Evolutionary conservation across 352 stramenopile species (phyloP), one percentile per base, ranked within the genome.

Genomic region (Phytophthora hibernalis): DNA sequence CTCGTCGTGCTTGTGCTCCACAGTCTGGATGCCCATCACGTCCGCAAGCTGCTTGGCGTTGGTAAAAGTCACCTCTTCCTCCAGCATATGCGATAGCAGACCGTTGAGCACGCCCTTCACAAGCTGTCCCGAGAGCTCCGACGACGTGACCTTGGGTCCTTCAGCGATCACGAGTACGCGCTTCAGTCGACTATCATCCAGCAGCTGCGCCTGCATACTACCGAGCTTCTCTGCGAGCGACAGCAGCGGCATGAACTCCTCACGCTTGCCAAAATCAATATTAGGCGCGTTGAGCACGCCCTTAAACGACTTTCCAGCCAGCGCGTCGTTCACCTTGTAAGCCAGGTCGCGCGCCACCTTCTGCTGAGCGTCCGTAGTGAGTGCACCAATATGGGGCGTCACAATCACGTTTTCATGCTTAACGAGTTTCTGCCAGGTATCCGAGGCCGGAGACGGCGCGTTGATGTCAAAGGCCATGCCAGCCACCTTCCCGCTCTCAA

Each of bases 211-310:
- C 49, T 96, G 85, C 42, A 99, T 79, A 13, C 80, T 90, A 31
- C 92, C 93, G 9, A 98, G 91, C 72, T 95, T 97, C 62, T 98
- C 90, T 5, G 90, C 92, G 13, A 98, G 85, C 57, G 83, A 93
- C 4, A 98, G 65, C 61, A 96, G 95, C 31, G 91, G 85, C 61
- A 90, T 65, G 49, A 94, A 87, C 72, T 97, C 80, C 33, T 87
- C 79, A 24, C 87, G 77, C 50, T 80, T 78, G 21, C 79, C 80
- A 56, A 97, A 95, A 61, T 97, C 92, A 33, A 98, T 96, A 65
- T 95, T 93, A 0, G 97, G 95, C 51, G 98, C 98, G 74, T 99
- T 99, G 40, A 99, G 88, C 63, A 96, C 94, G 60, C 98, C 97
- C 38, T 79, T 80, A 69, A 98, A 98, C 3, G 83, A 92, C 71